These are phyloP conservation scores for Trichomonas tenax DNA, from an alignment of 208 protist genomes.

Conservation along the genomic window DNA sequence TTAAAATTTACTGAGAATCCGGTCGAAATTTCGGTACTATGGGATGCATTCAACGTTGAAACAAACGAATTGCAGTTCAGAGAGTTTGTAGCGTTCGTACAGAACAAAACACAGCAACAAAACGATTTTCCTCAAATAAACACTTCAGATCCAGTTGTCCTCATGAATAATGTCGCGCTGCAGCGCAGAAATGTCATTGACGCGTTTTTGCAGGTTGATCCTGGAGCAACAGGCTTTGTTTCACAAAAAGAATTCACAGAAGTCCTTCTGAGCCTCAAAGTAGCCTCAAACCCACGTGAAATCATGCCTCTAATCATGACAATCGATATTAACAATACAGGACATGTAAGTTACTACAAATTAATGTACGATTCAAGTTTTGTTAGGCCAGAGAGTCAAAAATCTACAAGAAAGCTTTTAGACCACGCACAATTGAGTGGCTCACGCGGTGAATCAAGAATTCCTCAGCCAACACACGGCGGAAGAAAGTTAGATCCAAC, in stretches of 20 bases:
- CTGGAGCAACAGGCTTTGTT: neutral
- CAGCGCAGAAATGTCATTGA: neutral
- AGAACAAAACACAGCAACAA: neutral
- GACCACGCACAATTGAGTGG: neutral
- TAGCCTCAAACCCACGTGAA: neutral
- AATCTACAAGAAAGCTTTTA: no score
- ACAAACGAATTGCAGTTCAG: neutral
- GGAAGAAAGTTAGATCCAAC: neutral
- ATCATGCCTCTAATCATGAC: neutral
- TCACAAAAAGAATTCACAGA: neutral
- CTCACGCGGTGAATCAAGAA: neutral
- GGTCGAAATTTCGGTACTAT: neutral
- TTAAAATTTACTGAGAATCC: constrained; percentile 3
- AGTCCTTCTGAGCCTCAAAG: neutral
- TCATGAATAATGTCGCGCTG: neutral
- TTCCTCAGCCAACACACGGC: neutral
- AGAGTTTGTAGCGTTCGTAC: neutral
- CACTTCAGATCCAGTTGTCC: neutral
- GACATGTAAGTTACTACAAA: neutral
- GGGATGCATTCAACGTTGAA: neutral
- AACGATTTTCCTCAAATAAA: neutral
- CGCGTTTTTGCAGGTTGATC: neutral
- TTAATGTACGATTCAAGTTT: neutral
- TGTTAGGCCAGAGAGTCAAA: neutral
- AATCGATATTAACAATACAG: neutral